Evolutionary conservation across 352 stramenopile genomes (phyloP).

Genomic region (Globisporangium rhizosaccharum): DNA sequence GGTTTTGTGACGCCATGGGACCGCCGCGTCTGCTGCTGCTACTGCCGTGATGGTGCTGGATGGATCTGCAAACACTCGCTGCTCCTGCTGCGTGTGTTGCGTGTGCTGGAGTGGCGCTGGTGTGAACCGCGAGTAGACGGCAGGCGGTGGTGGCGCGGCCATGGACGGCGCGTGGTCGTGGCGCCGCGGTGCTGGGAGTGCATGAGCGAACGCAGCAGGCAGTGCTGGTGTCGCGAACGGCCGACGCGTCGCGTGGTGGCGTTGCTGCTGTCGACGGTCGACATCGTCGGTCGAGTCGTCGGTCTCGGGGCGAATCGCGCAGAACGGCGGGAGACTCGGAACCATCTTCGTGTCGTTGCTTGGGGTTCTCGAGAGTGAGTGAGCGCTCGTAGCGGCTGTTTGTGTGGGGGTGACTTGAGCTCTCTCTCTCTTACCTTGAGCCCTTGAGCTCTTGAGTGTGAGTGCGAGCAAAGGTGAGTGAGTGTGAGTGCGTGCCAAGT

Average conservation of each 20-base stretch:
- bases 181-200: not conserved
- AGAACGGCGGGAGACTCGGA: conserved; percentile 1
- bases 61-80: not conserved
- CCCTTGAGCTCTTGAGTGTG: not conserved
- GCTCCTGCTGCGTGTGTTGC: not conserved
- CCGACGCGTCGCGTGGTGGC: not conserved
- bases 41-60: not conserved
- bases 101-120: not conserved
- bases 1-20: not conserved
- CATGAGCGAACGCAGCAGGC: no score
- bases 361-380: no score
- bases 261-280: not conserved
- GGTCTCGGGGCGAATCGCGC: not conserved
- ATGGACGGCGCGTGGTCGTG: not conserved
- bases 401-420: not conserved
- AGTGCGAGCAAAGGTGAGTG: not conserved
- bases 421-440: not conserved
- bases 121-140: not conserved
- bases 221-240: no score
- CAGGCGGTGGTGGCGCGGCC: not conserved
- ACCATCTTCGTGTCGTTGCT: no score
- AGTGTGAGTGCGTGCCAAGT: not conserved
- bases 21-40: not conserved
- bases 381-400: no score
- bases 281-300: not conserved